Percentiles rank a stretch among this genome's conserved stretches.
phyloP scores from a whole-genome alignment of 1,139 yeast genomes.

The Suhomyces coccinellae region DNA sequence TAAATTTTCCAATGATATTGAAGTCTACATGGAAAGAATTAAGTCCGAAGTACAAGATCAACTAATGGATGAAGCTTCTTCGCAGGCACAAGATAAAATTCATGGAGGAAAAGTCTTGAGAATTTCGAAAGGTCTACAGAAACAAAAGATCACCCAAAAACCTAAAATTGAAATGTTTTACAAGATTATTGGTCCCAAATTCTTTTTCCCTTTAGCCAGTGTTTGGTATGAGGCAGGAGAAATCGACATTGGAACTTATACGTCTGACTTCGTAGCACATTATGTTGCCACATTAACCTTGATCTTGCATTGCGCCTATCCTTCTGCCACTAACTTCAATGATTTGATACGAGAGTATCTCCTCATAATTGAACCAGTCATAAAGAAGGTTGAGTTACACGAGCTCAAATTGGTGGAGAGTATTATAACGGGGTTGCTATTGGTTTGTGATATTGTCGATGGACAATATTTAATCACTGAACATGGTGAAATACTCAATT shows the following conservation, averaged over 20 bases:
- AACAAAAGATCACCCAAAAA: conserved; percentile 9
- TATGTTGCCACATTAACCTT: conserved; percentile 59
- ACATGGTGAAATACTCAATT: conserved; percentile 31
- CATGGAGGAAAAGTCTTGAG: conserved; percentile 50
- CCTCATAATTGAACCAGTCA: conserved; percentile 33
- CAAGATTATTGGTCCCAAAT: conserved; percentile 43
- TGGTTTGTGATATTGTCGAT: conserved; percentile 49
- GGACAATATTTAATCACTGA: conserved; percentile 32
- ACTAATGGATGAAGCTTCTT: conserved; percentile 38
- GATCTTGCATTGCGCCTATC: conserved; percentile 57
- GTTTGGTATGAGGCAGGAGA: conserved; percentile 53
- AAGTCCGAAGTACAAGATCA: conserved; percentile 29
- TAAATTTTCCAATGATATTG: conserved; percentile 20
- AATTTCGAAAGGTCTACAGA: conserved; percentile 43
- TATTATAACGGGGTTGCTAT: conserved; percentile 45
- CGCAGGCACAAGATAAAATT: conserved; percentile 41
- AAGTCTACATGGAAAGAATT: not conserved
- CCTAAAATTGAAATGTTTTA: conserved; percentile 38
- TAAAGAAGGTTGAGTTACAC: conserved; percentile 24
- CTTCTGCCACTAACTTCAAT: conserved; percentile 47
- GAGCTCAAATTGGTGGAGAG: conserved; percentile 46
- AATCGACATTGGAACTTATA: conserved; percentile 54
- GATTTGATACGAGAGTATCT: conserved; percentile 62
- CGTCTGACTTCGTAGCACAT: conserved; percentile 57
- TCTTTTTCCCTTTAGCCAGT: conserved; percentile 57